Percentiles rank a stretch among this genome's conserved stretches.
phyloP scores from a whole-genome alignment of 2,329 filamentous ascomycete species.

The Rhinocladiella similis region DNA sequence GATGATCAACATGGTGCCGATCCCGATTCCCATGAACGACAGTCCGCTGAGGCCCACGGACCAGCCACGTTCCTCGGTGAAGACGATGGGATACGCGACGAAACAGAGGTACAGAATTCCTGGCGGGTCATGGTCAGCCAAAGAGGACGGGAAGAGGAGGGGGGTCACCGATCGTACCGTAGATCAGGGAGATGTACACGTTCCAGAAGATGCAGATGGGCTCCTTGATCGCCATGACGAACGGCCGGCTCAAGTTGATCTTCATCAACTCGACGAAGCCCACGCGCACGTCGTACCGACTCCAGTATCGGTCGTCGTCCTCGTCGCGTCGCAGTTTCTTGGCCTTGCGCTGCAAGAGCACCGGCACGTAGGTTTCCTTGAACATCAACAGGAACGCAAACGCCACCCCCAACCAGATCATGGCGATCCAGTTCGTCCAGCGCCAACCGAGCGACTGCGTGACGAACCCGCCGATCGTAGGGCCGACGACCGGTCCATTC shows the following conservation, averaged over 20 bases:
- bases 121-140: background rate
- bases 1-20: slow-evolving; percentile 57
- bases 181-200: slow-evolving; percentile 71
- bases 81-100: slow-evolving; percentile 85
- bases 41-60: slow-evolving; percentile 70
- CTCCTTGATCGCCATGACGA: slow-evolving; percentile 74
- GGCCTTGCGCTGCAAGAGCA: slow-evolving; percentile 67
- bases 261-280: slow-evolving; percentile 68
- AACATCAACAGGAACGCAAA: slow-evolving; percentile 60
- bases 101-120: slow-evolving; percentile 85
- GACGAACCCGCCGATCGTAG: slow-evolving; percentile 78
- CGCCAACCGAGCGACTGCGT: slow-evolving; percentile 73
- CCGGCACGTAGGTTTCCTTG: slow-evolving; percentile 75
- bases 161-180: slow-evolving; percentile 46
- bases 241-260: slow-evolving; percentile 74
- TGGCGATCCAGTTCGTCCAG: slow-evolving; percentile 79
- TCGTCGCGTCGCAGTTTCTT: slow-evolving; percentile 65
- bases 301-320: slow-evolving; percentile 73
- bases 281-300: slow-evolving; percentile 72
- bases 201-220: slow-evolving; percentile 84
- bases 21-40: slow-evolving; percentile 71
- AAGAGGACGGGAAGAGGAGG: background rate
- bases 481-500: slow-evolving; percentile 69
- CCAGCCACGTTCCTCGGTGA: slow-evolving; percentile 75
- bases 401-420: slow-evolving; percentile 68